Percentiles rank a stretch among this genome's conserved stretches.
Evolutionary conservation across 1,139 yeast species (phyloP).

Genomic region (Diutina catenulata): DNA sequence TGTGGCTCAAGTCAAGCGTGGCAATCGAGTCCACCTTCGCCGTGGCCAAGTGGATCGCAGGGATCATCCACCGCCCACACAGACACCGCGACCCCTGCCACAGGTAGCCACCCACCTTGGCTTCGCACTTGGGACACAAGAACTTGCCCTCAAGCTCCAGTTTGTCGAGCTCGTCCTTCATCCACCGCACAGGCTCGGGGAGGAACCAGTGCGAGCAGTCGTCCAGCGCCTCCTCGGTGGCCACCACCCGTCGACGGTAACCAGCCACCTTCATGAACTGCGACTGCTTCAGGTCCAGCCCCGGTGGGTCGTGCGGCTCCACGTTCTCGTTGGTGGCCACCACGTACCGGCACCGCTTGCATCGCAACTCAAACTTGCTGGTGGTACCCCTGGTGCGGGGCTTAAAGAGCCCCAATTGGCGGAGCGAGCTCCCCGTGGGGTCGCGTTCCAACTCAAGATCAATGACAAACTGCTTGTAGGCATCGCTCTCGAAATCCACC

Average conservation of each 20-base stretch:
- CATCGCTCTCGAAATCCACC: constrained; percentile 14
- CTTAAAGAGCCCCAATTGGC: not conserved
- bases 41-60: constrained; percentile 74
- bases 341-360: constrained; percentile 57
- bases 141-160: constrained; percentile 78
- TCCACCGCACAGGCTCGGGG: constrained; percentile 84
- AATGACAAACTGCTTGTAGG: constrained; percentile 19
- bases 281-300: constrained; percentile 46
- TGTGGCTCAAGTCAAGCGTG: not conserved
- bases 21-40: constrained; percentile 67
- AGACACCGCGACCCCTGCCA: constrained; percentile 96
- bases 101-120: constrained; percentile 80
- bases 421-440: constrained; percentile 16
- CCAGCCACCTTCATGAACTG: constrained; percentile 52
- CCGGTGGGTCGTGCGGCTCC: constrained; percentile 51
- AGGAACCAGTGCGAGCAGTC: constrained; percentile 73
- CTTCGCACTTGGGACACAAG: constrained; percentile 69
- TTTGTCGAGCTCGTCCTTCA: constrained; percentile 63
- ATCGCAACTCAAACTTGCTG: constrained; percentile 28
- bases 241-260: constrained; percentile 44
- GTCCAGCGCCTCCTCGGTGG: constrained; percentile 41
- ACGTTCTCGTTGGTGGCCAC: constrained; percentile 40
- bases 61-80: constrained; percentile 94
- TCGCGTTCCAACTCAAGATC: constrained; percentile 17
- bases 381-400: constrained; percentile 12